These are phyloP conservation scores for Detonula confervacea DNA, from an alignment of 352 stramenopile genomes.

Conservation along the genomic window DNA sequence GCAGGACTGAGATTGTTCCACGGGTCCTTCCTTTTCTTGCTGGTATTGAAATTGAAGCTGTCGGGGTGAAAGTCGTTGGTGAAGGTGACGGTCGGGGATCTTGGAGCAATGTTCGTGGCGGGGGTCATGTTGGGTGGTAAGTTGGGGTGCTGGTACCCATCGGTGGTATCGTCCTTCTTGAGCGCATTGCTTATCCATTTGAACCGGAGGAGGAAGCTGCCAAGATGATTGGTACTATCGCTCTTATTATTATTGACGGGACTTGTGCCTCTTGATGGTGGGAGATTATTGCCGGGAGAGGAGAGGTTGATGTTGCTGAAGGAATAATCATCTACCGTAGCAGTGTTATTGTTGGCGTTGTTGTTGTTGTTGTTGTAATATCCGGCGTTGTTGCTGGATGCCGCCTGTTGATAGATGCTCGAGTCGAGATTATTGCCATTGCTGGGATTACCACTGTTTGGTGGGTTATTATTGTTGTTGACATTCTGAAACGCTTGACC, in stretches of 20 bases:
- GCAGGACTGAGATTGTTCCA: slow-evolving; percentile 18
- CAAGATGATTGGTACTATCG: no score
- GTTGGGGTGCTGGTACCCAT: neutral
- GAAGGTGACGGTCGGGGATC: no score
- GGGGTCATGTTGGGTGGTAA: slow-evolving; percentile 15
- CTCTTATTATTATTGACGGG: no score
- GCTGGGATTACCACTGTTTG: neutral
- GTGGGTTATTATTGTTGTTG: neutral
- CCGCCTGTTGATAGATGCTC: slow-evolving; percentile 15
- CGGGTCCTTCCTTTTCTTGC: slow-evolving; percentile 12
- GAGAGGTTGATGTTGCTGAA: slow-evolving; percentile 55
- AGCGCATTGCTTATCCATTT: slow-evolving; percentile 32
- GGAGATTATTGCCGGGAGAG: slow-evolving; percentile 15
- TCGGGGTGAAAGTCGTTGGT: slow-evolving; percentile 32
- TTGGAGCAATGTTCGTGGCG: slow-evolving; percentile 28
- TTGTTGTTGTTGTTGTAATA: slow-evolving; percentile 15
- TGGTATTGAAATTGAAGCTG: slow-evolving; percentile 13
- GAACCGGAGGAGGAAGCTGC: slow-evolving; percentile 12
- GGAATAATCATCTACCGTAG: slow-evolving; percentile 49
- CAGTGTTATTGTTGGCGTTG: neutral
- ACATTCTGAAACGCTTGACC: no score
- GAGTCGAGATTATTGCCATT: slow-evolving; percentile 1
- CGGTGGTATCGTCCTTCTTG: neutral
- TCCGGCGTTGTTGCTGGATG: neutral
- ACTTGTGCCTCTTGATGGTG: neutral